Base-by-base conservation (phyloP, 2,329 filamentous ascomycete species). In the Alternaria viburni region DNA sequence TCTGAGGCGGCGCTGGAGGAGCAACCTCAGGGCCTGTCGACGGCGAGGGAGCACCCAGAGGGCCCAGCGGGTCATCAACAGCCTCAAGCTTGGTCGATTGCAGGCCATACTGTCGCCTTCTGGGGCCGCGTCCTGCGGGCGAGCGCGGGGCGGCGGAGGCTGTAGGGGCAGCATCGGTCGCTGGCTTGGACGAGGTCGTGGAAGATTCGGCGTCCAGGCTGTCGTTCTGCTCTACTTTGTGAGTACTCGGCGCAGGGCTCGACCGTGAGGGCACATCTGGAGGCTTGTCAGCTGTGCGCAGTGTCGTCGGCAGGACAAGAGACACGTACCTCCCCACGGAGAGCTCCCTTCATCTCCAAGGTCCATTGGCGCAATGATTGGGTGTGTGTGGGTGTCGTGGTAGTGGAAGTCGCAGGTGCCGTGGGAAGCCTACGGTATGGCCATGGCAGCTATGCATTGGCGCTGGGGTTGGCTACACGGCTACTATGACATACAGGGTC, bases 31-130 rank as follows among this genome's bases (percentile, higher is more conserved):
- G 70, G 57, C 82, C 79, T 36, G 80, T 74, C 5, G 80, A 78
- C 32, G 86, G 86, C 55, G 87, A 87, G 26, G 90, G 80, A 57
- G 89, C 90, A 62, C 92, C 92, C 55, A 96, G 83, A 21, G 92
- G 92, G 1, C 92, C 93, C 49, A 94, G 86, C 59, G 91, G 90
- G 73, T 88, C 85, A 76, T 93, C 91, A 69, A 93, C 90, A 65
- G 90, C 90, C 81, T 95, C 89, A 64, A 95, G 90, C 57, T 89
- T 90, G 50, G 92, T 93, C 28, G 91, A 88, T 77, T 94, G 91
- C 62, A 90, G 90, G 70, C 90, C 89, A 74, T 93, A 84, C 75
- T 87, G 87, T 64, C 86, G 84, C 58, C 83, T 82, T 67, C 86
- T 82, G 15, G 85, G 83, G 46, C 81, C 84, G 76, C 85, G 83